A percentile compares a stretch with the other conserved stretches of the same genome.
These are phyloP conservation scores for Hemerocallis citrina DNA, from an alignment of 106 monocot species.

Conservation along the genomic window DNA sequence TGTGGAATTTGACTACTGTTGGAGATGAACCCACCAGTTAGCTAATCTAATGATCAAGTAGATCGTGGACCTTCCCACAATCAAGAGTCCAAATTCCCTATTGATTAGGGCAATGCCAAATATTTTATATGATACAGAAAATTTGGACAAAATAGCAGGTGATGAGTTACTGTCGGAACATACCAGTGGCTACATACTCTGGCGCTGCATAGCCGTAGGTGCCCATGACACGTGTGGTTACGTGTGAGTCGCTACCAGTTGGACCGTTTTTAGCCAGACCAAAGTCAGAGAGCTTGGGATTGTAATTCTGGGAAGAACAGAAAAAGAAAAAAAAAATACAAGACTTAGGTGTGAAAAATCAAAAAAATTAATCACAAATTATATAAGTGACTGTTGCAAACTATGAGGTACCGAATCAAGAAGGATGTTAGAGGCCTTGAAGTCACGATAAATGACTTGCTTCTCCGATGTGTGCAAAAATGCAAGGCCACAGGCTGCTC, in stretches of 20 bases:
- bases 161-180: too few species aligned
- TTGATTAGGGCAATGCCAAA: too few species aligned
- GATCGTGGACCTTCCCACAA: too few species aligned
- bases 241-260: conserved; percentile 1
- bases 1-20: too few species aligned
- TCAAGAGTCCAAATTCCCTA: too few species aligned
- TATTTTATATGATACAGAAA: too few species aligned
- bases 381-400: background rate
- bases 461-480: conserved; percentile 35
- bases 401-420: conserved; percentile 39
- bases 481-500: conserved; percentile 38
- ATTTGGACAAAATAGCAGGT: too few species aligned
- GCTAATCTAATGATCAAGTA: too few species aligned
- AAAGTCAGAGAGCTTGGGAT: background rate
- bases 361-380: background rate
- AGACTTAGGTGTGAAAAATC: background rate
- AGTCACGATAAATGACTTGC: conserved; percentile 34
- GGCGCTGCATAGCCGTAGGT: background rate
- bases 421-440: conserved; percentile 49
- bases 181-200: background rate
- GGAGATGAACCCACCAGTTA: too few species aligned
- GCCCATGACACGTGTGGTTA: background rate
- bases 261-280: background rate
- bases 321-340: background rate
- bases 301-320: too few species aligned